Base-by-base conservation (phyloP, 2,329 filamentous ascomycete species). In the Neoarthrinium moseri region DNA sequence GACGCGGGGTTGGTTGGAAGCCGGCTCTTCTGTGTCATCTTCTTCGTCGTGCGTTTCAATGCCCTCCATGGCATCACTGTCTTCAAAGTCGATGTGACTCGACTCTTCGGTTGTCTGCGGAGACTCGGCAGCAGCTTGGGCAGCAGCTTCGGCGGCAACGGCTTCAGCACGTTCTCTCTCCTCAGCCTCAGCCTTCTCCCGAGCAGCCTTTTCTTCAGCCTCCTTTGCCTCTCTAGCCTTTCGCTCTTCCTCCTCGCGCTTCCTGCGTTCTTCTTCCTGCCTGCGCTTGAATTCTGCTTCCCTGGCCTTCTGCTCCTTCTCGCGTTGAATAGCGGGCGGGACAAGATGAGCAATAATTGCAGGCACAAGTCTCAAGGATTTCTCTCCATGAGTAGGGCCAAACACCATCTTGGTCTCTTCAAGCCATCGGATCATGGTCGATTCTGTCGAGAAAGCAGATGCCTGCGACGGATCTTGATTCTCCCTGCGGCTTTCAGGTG, bases 351-450 rank as follows among this genome's bases (percentile, higher is more conserved):
- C 84, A 32, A 90, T 73, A 21, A 99, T 78, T 2, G 82, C 78
- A 54, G 81, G 85, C 52, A 85, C 69, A 13, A 95, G 74, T 43
- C 81, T 80, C 49, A 80, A 74, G 3, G 84, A 79, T 60, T 87
- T 87, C 39, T 96, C 91, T 4, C 80, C 62, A 43, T 85, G 79
- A 39, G 70, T 75, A 18, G 74, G 68, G 21, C 88, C 87, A 65
- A 94, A 97, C 1, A 97, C 77, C 64, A 99, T 84, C 52, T 86
- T 84, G 7, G 91, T 86, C 65, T 97, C 95, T 60, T 96, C 90
- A 60, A 88, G 82, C 86, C 95, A 99, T 50, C 94, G 85, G 43
- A 79, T 77, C 45, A 78, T 73, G 1, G 94, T 97, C 7, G 81
- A 75, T 29, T 83, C 80, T 7, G 89, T 76, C 17, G 77, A 71